These are phyloP conservation scores for Bassia scoparia DNA, from an alignment of 148 eudicot genomes.

Conservation along the genomic window DNA sequence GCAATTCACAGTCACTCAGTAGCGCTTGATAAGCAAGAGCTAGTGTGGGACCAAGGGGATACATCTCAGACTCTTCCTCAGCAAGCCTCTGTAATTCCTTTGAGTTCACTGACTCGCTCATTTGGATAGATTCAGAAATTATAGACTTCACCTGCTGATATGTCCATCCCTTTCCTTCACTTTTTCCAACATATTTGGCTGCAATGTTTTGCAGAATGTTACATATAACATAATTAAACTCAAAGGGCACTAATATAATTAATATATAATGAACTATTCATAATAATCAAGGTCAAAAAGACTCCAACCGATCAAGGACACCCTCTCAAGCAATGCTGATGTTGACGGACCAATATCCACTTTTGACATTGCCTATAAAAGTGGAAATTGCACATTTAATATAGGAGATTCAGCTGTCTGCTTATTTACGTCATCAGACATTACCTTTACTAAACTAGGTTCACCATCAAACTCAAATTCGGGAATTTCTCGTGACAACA, in stretches of 20 bases:
- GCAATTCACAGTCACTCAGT: conserved; percentile 73
- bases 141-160: conserved; percentile 67
- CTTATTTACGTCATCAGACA: conserved; percentile 14
- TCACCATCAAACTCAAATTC: conserved; percentile 59
- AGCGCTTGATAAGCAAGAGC: conserved; percentile 80
- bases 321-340: conserved; percentile 67
- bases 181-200: conserved; percentile 83
- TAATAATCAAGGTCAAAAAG: conserved; percentile 6
- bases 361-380: conserved; percentile 64
- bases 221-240: background rate
- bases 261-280: conserved; percentile 6
- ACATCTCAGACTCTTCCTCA: conserved; percentile 71
- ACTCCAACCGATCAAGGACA: conserved; percentile 73
- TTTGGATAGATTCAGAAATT: conserved; percentile 65
- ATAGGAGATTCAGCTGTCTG: conserved; percentile 4
- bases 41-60: conserved; percentile 82
- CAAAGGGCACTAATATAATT: conserved; percentile 13
- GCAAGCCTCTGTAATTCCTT: conserved; percentile 70
- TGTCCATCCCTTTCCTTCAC: conserved; percentile 73
- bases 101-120: conserved; percentile 63
- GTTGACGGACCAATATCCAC: conserved; percentile 69
- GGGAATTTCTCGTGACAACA: conserved; percentile 51
- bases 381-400: conserved; percentile 10
- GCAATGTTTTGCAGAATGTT: conserved; percentile 21
- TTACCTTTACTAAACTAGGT: conserved; percentile 55